phyloP scores from a whole-genome alignment of 2,329 filamentous ascomycete genomes.

The Neopestalotiopsis clavispora region DNA sequence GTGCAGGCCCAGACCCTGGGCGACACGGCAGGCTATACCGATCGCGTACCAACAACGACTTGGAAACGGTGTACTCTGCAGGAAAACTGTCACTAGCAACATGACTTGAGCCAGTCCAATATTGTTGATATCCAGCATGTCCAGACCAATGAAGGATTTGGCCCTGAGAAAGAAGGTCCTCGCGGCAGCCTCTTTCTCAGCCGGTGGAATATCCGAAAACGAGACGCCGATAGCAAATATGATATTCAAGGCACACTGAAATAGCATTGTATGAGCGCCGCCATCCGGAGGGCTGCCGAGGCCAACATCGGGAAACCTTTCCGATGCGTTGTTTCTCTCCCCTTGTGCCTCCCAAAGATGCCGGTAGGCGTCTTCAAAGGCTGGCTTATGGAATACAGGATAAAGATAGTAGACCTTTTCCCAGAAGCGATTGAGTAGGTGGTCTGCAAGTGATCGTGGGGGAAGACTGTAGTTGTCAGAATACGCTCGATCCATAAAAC shows the following conservation, averaged over 20 bases:
- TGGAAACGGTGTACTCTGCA: slow-evolving; percentile 10
- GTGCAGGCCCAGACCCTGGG: slow-evolving; percentile 6
- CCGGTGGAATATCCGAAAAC: slow-evolving; percentile 4
- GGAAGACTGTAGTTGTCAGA: not conserved
- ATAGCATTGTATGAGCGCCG: not conserved
- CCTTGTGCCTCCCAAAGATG: not conserved
- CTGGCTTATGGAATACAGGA: slow-evolving; percentile 3
- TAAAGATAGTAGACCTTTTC: slow-evolving; percentile 9
- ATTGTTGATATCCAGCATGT: slow-evolving; percentile 5
- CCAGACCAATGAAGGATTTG: slow-evolving; percentile 4
- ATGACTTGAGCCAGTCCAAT: not conserved
- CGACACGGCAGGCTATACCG: slow-evolving; percentile 7
- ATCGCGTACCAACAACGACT: slow-evolving; percentile 6
- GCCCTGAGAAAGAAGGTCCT: not conserved
- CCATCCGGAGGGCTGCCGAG: slow-evolving; percentile 2
- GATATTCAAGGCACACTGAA: slow-evolving; percentile 8
- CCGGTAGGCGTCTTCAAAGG: slow-evolving; percentile 9
- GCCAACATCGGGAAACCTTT: not conserved
- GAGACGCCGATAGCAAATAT: not conserved
- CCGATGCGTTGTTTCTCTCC: not conserved
- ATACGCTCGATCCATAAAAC: not conserved
- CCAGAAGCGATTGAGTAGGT: not conserved
- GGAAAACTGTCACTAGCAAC: not conserved
- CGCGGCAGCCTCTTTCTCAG: not conserved
- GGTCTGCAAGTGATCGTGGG: slow-evolving; percentile 5